Conservation (phyloP, 2,329 filamentous ascomycete genomes). For the Colletotrichum sp. region DNA sequence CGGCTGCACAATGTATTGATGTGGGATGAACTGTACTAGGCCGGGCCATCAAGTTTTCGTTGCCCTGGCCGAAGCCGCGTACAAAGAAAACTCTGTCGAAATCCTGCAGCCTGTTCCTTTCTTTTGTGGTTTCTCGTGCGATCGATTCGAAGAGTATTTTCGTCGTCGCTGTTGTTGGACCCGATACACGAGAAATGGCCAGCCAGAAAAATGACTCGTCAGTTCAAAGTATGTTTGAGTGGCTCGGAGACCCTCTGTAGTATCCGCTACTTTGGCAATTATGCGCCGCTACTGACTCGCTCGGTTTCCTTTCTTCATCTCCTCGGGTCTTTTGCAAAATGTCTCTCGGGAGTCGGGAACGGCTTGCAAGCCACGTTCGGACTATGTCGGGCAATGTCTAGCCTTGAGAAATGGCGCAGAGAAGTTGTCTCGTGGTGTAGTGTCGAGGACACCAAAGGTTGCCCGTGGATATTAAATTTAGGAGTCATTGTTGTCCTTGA, state of each 20-base stretch:
- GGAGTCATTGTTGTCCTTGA: background rate
- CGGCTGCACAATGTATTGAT: background rate
- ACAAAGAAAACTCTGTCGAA: background rate
- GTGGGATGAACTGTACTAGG: background rate
- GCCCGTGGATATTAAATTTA: background rate
- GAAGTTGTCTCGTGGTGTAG: background rate
- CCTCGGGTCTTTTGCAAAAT: background rate
- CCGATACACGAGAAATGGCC: background rate
- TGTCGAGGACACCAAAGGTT: background rate
- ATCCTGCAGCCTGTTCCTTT: background rate
- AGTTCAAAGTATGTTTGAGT: background rate
- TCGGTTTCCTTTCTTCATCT: background rate
- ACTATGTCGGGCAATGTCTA: background rate
- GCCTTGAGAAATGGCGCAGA: background rate
- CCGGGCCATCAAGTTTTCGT: background rate
- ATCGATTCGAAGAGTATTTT: background rate
- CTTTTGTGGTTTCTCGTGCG: background rate
- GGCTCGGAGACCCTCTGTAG: background rate
- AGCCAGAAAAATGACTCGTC: slow-evolving; percentile 1
- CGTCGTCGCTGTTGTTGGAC: background rate
- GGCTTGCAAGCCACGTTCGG: background rate
- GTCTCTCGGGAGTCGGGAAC: slow-evolving; percentile 10
- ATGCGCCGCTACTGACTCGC: background rate
- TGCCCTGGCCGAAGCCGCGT: background rate
- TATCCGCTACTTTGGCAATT: background rate